phyloP scores from a whole-genome alignment of 495 filamentous ascomycete species.

The Cercophora sp. region DNA sequence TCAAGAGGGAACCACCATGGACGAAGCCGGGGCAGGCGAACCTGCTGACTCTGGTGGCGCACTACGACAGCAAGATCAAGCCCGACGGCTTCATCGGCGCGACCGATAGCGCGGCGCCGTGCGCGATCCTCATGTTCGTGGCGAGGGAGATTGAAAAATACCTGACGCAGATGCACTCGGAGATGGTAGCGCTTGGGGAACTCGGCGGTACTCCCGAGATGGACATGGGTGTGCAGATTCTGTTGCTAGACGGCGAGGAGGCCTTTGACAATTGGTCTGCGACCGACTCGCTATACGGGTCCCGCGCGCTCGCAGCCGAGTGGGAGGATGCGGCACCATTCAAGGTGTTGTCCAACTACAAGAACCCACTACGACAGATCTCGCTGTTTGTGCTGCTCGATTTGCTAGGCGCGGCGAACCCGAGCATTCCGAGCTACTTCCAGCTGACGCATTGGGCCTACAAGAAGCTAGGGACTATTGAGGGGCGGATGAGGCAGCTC shows the following conservation, averaged over 20 bases:
- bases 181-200: conserved; percentile 33
- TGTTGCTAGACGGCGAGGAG: conserved; percentile 89
- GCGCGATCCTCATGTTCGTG: conserved; percentile 77
- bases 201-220: conserved; percentile 23
- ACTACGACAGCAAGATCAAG: conserved; percentile 77
- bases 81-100: conserved; percentile 83
- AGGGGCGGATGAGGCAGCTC: conserved; percentile 60
- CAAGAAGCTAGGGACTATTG: conserved; percentile 60
- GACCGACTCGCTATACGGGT: conserved; percentile 76
- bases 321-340: conserved; percentile 66
- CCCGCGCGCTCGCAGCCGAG: conserved; percentile 67
- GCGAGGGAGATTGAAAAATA: conserved; percentile 39
- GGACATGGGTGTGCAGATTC: conserved; percentile 71
- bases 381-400: conserved; percentile 83
- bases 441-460: conserved; percentile 89
- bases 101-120: conserved; percentile 84
- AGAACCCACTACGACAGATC: conserved; percentile 68
- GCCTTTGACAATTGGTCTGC: conserved; percentile 73
- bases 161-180: conserved; percentile 35
- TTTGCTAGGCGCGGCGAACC: conserved; percentile 66
- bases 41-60: conserved; percentile 79
- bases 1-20: conserved; percentile 79
- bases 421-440: conserved; percentile 74
- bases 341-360: conserved; percentile 64
- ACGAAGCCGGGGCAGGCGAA: conserved; percentile 61